Evolutionary conservation across 2,329 filamentous ascomycete species (phyloP).

Genomic region (Aspergillus luchuensis): DNA sequence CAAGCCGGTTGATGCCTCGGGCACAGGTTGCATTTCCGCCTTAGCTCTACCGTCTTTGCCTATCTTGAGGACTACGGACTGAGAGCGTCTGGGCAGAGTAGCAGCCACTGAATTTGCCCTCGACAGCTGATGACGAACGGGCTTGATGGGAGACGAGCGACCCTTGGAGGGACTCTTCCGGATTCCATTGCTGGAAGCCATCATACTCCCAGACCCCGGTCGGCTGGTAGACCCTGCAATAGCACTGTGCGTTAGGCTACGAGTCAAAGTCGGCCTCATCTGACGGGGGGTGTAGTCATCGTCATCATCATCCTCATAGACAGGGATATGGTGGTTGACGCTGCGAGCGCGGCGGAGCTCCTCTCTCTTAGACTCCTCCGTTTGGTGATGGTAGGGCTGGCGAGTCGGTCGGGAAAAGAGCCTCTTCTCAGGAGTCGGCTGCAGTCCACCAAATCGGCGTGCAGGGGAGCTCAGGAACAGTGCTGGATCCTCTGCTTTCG

Average conservation of each 20-base stretch:
- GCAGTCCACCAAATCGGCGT: conserved; percentile 47
- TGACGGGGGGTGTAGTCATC: conserved; percentile 39
- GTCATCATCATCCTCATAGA: conserved; percentile 37
- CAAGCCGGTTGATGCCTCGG: conserved; percentile 34
- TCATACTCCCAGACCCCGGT: conserved; percentile 34
- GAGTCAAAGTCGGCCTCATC: conserved; percentile 39
- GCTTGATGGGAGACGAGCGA: conserved; percentile 45
- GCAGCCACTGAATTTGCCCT: conserved; percentile 37
- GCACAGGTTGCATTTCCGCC: conserved; percentile 45
- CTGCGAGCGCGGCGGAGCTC: conserved; percentile 39
- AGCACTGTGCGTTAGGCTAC: conserved; percentile 46
- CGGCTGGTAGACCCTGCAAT: conserved; percentile 32
- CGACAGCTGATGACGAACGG: conserved; percentile 34
- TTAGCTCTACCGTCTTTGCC: conserved; percentile 52
- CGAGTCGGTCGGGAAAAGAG: conserved; percentile 32
- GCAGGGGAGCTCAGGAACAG: conserved; percentile 53
- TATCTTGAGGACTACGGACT: conserved; percentile 50
- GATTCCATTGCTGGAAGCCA: conserved; percentile 39
- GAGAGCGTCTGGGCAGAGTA: conserved; percentile 37
- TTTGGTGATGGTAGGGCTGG: conserved; percentile 53
- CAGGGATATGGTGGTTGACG: conserved; percentile 29
- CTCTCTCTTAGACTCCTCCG: conserved; percentile 51
- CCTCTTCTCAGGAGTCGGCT: conserved; percentile 32
- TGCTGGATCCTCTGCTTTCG: conserved; percentile 48
- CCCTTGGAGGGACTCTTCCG: conserved; percentile 48